Base-by-base conservation (phyloP, 2,329 filamentous ascomycete genomes). In the Lizonia empirigonia region DNA sequence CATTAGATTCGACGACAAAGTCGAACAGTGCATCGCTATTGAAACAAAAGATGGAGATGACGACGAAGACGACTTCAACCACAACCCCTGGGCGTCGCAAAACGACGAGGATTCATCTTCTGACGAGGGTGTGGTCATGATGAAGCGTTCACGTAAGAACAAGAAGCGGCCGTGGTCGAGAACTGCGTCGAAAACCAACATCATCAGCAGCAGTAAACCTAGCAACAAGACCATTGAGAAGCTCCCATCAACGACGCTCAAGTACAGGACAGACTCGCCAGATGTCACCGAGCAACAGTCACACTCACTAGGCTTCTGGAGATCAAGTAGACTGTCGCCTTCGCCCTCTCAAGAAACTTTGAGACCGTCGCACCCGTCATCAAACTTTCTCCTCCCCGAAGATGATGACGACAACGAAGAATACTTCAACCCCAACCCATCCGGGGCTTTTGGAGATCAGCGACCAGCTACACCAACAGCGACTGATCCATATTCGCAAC, bases 1-100 rank as follows among this genome's bases (percentile, higher is more conserved):
- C 70, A 97, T 99, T 59, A 90, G 96, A 67, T 99, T 99, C 73
- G 94, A 97, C 69, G 90, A 97, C 68, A 89, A 93, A 75, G 94
- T 99, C 2, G 87, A 92, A 70, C 93, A 97, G 71, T 97, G 92
- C 71, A 97, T 97, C 59, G 94, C 94, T 7, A 85, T 99, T 24
- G 92, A 97, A 26, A 82, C 85, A 62, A 95, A 95, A 75, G 85
- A 89, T 58, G 87, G 87, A 19, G 88, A 92, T 38, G 85, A 89
- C 9, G 85, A 90, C 40, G 74, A 77, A 29, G 73, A 77, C 26
- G 75, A 74, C 59, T 75, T 72, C 33, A 70, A 74, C 30, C 74
- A 74, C 33, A 70, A 74, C 24, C 69, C 70, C 16, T 74, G 72
- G 57, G 68, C 67, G 12, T 64, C 68, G 39, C 67, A 74, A 23